Evolutionary conservation across 176 grass and related monocot genomes (phyloP), one percentile per base, ranked within the genome.

Genomic region (Musa schizocarpa): DNA sequence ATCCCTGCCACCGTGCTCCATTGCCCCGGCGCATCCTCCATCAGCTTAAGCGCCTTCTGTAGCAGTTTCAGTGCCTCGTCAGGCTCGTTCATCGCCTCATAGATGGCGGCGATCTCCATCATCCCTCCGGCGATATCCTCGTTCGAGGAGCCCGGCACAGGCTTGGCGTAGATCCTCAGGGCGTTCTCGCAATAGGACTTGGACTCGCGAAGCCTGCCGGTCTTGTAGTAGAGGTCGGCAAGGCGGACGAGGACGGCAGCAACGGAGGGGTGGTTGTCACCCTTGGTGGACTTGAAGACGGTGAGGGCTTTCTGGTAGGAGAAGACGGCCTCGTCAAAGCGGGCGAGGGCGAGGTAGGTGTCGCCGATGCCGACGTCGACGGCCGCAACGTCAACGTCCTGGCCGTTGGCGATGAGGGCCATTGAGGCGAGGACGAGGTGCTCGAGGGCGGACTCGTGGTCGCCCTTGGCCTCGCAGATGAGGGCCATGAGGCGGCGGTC

Each of bases 391-490:
- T 99, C 96, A 0, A 85, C 64, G 19, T 99, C 96, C 20, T 89
- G 90, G 1, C 91, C 91, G 14, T 99, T 85, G 70, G 91, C 84
- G 4, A 95, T 87, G 74, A 93, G 94, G 20, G 91, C 88, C 96
- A 99, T 95, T 21, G 96, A 99, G 9, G 96, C 91, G 10, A 99
- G 88, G 76, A 99, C 96, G 54, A 99, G 90, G 81, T 99, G 96
- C 80, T 99, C 96, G 4, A 99, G 85, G 50, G 91, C 88, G 0
- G 88, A 86, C 1, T 99, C 96, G 0, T 91, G 90, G 77, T 99
- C 96, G 53, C 96, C 96, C 85, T 91, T 92, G 43, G 91, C 88
- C 26, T 99, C 96, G 16, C 89, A 87, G 73, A 99, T 92, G 17
- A 99, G 82, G 6, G 91, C 96, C 88, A 99, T 92, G 22, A 99